Base-by-base conservation (phyloP, 345 rosid genomes). In the Kernera saxatilis region DNA sequence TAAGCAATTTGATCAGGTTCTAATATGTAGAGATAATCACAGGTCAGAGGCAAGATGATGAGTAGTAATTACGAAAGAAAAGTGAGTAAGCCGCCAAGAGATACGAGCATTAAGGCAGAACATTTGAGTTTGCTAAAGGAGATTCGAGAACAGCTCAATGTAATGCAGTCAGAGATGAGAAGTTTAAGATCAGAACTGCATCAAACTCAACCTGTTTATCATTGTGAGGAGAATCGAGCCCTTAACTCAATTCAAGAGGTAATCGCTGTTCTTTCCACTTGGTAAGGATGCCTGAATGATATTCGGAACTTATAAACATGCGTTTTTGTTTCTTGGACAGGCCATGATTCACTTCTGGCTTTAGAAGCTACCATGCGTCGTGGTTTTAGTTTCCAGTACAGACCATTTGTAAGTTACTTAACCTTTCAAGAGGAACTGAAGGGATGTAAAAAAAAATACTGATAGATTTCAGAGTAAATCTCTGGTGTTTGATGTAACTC, bases 301-400 rank as follows among this genome's bases (percentile, higher is more conserved):
- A 21, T 33, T 54, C 18, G 18, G 1, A 51, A 51, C 25, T 22
- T 48, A 25, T 5, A 25, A 62, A 70, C 46, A 25, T 6, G 13
- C 33, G 13, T 25, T 40, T 46, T 67, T 46, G 44, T 81, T 46
- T 74, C 8, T 17, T 67, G 70, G 61, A 70, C 88, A 94, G 97
- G 97, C 91, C 13, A 84, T 91, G 96, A 48, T 91, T 37, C 67
- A 80, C 87, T 94, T 89, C 55, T 91, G 96, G 96, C 71, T 88
- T 26, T 93, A 81, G 82, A 63, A 57, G 51, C 57, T 30, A 74
- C 52, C 21, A 8, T 29, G 29, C 44, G 23, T 67, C 13, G n/a
- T 57, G 36, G 48, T 67, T 15, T 11, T 10, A 33, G 73, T 49
- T 39, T 67, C n/a, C 35, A 17, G 15, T 43, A 29, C 37, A 52